phyloP scores from a whole-genome alignment of 495 filamentous ascomycete species.

The Choiromyces venosus region DNA sequence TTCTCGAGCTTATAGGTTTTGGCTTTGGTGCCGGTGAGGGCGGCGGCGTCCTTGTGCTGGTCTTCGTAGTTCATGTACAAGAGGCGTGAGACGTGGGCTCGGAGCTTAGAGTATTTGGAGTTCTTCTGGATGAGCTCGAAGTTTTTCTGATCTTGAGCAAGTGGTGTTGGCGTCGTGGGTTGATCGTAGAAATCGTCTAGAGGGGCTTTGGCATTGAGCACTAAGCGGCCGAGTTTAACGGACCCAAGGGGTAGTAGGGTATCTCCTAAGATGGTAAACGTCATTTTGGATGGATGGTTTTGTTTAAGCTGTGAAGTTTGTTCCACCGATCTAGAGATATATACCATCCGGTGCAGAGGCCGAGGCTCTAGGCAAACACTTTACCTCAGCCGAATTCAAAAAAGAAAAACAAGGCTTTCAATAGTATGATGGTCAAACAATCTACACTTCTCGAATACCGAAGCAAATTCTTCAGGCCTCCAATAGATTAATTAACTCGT shows the following conservation, averaged over 20 bases:
- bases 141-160: constrained; percentile 8
- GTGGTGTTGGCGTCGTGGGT: background rate
- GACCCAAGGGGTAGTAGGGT: constrained; percentile 15
- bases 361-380: too few relatives aligned
- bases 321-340: too few relatives aligned
- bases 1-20: constrained; percentile 22
- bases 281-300: too few relatives aligned
- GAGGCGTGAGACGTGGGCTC: constrained; percentile 13
- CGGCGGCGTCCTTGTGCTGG: background rate
- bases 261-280: too few relatives aligned
- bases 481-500: too few relatives aligned
- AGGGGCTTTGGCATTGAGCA: constrained; percentile 11
- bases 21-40: constrained; percentile 9
- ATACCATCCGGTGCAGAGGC: too few relatives aligned
- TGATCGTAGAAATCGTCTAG: constrained; percentile 17
- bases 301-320: too few relatives aligned
- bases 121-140: constrained; percentile 11
- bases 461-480: too few relatives aligned
- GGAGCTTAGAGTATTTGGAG: constrained; percentile 8
- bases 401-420: too few relatives aligned
- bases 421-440: too few relatives aligned
- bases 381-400: too few relatives aligned
- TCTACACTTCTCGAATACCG: too few relatives aligned
- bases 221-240: constrained; percentile 27
- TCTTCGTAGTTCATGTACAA: constrained; percentile 4